Percentiles rank a stretch among this genome's conserved stretches.
phyloP scores from a whole-genome alignment of 2,329 filamentous ascomycete genomes.

The Penicillium sp. region DNA sequence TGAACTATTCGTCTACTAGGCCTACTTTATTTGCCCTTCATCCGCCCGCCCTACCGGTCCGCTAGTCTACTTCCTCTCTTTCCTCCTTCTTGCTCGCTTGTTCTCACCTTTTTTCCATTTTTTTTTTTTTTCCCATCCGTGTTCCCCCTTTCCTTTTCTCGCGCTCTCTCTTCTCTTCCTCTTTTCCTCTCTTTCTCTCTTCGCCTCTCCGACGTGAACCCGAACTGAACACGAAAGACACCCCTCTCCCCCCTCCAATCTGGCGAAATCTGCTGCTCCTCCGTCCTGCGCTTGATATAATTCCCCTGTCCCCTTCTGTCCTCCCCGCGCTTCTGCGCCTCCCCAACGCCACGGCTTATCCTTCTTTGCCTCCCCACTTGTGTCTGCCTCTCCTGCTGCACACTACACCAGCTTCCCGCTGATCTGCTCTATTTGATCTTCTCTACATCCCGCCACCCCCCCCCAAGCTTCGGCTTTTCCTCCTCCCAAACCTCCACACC shows the following conservation, averaged over 20 bases:
- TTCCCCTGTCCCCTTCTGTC: slow-evolving; percentile 4
- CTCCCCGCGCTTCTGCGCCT: slow-evolving; percentile 25
- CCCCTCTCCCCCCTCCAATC: too few relatives aligned
- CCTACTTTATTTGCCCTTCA: slow-evolving; percentile 4
- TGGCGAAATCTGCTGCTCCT: slow-evolving; percentile 1
- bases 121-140: neutral
- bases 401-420: neutral
- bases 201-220: neutral
- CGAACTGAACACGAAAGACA: too few relatives aligned
- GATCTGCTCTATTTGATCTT: neutral
- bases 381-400: neutral
- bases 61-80: neutral
- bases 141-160: neutral
- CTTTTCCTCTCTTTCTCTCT: neutral
- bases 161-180: neutral
- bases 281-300: slow-evolving; percentile 12
- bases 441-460: neutral
- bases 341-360: slow-evolving; percentile 25
- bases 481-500: neutral
- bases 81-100: slow-evolving; percentile 4
- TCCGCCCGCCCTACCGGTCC: neutral
- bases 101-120: slow-evolving; percentile 12
- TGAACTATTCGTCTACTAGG: neutral
- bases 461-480: neutral
- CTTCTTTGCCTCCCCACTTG: slow-evolving; percentile 12